Evolutionary conservation across 2,329 filamentous ascomycete species (phyloP).

Genomic region (Trichophyton schoenleinii): DNA sequence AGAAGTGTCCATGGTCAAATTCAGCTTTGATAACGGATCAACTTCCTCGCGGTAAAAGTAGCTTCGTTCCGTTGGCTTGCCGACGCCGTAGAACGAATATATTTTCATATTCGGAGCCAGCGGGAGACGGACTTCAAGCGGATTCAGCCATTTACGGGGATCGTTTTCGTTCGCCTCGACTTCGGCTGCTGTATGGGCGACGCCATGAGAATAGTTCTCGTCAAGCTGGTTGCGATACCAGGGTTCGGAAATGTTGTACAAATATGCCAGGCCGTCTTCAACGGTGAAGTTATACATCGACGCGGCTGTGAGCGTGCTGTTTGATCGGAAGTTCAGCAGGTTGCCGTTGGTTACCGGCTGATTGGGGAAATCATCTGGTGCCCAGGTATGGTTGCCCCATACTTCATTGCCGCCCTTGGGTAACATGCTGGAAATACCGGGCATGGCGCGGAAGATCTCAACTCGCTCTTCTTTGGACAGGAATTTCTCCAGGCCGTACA

Average conservation of each 20-base stretch:
- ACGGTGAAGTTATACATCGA: constrained; percentile 66
- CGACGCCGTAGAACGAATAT: constrained; percentile 91
- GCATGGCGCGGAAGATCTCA: constrained; percentile 93
- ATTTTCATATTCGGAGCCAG: constrained; percentile 82
- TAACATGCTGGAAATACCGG: constrained; percentile 90
- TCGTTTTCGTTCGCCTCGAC: constrained; percentile 73
- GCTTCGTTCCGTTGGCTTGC: constrained; percentile 81
- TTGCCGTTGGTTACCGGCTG: constrained; percentile 66
- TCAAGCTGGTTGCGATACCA: constrained; percentile 72
- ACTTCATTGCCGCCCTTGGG: constrained; percentile 85
- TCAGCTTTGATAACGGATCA: constrained; percentile 46
- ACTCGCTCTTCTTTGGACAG: constrained; percentile 79
- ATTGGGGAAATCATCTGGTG: constrained; percentile 69
- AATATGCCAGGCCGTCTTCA: constrained; percentile 60
- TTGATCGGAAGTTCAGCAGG: constrained; percentile 66
- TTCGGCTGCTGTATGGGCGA: constrained; percentile 66
- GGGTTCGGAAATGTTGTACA: constrained; percentile 63
- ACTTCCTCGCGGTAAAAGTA: constrained; percentile 78
- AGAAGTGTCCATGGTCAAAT: constrained; percentile 42
- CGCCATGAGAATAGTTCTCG: constrained; percentile 70
- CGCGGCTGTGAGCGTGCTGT: constrained; percentile 31
- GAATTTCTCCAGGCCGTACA: constrained; percentile 94
- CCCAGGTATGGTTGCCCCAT: constrained; percentile 83
- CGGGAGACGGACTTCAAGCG: constrained; percentile 79
- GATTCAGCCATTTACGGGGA: constrained; percentile 82